Conservation (phyloP, 305 asterid genomes). For the Solanum hybrid region DNA sequence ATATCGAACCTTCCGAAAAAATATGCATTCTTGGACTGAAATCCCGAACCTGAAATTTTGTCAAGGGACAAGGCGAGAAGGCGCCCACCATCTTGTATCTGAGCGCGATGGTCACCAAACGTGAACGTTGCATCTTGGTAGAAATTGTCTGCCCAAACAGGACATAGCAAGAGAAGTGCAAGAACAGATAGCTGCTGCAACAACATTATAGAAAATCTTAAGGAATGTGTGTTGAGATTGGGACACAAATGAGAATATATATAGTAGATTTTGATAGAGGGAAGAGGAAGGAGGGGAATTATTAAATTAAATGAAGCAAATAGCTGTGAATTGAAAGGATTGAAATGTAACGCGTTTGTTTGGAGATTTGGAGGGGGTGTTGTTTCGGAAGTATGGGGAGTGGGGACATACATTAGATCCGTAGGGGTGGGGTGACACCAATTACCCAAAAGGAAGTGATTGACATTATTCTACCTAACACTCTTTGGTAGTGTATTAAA, state of each 20-base stretch:
- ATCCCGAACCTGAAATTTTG: slow-evolving; percentile 46
- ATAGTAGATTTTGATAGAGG: too few relatives aligned
- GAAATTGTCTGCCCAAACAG: slow-evolving; percentile 44
- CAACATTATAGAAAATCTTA: too few relatives aligned
- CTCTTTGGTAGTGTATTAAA: too few relatives aligned
- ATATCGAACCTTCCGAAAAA: slow-evolving; percentile 40
- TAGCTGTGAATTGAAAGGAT: not conserved
- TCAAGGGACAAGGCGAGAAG: slow-evolving; percentile 37
- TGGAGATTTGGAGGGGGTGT: not conserved
- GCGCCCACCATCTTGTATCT: slow-evolving; percentile 36
- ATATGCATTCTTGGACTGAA: slow-evolving; percentile 32
- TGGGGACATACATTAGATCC: not conserved
- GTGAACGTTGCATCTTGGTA: slow-evolving; percentile 29
- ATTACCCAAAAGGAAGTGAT: not conserved
- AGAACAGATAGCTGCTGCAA: too few relatives aligned
- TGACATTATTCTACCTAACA: not conserved
- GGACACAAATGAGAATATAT: too few relatives aligned
- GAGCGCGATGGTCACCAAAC: slow-evolving; percentile 39
- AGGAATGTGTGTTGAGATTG: too few relatives aligned
- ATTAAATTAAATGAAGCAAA: not conserved
- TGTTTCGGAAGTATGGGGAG: not conserved
- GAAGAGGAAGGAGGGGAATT: not conserved
- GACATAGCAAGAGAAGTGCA: not conserved
- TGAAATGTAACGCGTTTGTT: not conserved
- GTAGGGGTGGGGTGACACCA: not conserved